These are phyloP conservation scores for Mycena amicta DNA, from an alignment of 768 basidiomycete genomes.

Conservation along the genomic window DNA sequence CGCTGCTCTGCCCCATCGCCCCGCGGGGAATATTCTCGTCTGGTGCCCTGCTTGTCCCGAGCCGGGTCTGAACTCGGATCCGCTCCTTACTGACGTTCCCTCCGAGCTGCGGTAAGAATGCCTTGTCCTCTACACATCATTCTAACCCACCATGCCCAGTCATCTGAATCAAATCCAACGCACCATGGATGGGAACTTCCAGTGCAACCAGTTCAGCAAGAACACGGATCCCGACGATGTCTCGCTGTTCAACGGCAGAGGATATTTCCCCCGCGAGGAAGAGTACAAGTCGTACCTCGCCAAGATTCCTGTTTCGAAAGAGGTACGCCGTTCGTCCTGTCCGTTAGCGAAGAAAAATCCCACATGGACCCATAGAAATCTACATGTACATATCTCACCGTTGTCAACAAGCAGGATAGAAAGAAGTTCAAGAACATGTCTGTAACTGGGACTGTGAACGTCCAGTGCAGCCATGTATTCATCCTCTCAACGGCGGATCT, in stretches of 20 bases:
- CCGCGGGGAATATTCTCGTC: conserved; percentile 1
- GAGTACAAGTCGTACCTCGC: conserved; percentile 20
- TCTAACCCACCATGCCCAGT: too few species aligned
- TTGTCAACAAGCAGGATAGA: conserved; percentile 26
- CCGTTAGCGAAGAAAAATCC: too few species aligned
- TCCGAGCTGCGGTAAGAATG: background rate
- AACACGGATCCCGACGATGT: conserved; percentile 26
- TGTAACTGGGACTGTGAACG: conserved; percentile 24
- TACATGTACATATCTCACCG: conserved; percentile 26
- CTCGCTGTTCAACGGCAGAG: conserved; percentile 18
- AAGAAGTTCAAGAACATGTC: conserved; percentile 27
- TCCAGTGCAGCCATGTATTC: conserved; percentile 24
- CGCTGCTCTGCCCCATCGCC: background rate
- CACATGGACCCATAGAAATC: too few species aligned
- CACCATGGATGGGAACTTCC: conserved; percentile 26
- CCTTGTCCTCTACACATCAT: too few species aligned
- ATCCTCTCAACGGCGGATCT: conserved; percentile 21
- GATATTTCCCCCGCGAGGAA: conserved; percentile 18
- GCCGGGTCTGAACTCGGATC: conserved; percentile 7
- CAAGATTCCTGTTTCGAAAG: conserved; percentile 2
- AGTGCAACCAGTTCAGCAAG: conserved; percentile 23
- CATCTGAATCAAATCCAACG: conserved; percentile 17
- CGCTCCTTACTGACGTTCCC: background rate
- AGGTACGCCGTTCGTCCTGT: conserved; percentile 10
- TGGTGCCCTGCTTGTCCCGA: conserved; percentile 12